Evolutionary conservation across 2,329 filamentous ascomycete species (phyloP).

Genomic region (Pseudogymnoascus verrucosus): DNA sequence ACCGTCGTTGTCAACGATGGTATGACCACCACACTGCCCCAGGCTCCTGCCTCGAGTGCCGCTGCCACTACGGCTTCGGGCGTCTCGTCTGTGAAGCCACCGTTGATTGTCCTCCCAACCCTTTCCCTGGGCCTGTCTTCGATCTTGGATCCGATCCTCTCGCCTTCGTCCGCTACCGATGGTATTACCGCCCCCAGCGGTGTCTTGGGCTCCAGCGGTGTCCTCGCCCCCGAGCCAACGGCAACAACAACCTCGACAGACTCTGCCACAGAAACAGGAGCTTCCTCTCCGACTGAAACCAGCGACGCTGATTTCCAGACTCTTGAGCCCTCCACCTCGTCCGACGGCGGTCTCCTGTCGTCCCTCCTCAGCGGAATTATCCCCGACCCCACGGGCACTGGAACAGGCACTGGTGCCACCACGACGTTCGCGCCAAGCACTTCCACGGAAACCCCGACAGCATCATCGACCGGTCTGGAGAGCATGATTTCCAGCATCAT

Average conservation of each 20-base stretch:
- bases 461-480: not conserved
- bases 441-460: not conserved
- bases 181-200: conserved; percentile 11
- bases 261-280: conserved; percentile 14
- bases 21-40: not conserved
- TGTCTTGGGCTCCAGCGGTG: not conserved
- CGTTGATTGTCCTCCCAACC: not conserved
- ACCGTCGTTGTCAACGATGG: conserved; percentile 4
- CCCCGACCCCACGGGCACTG: not conserved
- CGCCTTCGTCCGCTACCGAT: conserved; percentile 8
- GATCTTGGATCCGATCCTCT: not conserved
- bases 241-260: conserved; percentile 10
- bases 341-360: not conserved
- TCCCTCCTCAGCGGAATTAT: not conserved
- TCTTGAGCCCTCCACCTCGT: not conserved
- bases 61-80: not conserved
- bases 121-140: not conserved
- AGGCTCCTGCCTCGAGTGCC: not conserved
- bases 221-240: not conserved
- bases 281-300: conserved; percentile 14
- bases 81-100: not conserved
- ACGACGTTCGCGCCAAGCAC: not conserved
- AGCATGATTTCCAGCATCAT: not conserved
- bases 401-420: not conserved
- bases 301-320: conserved; percentile 18